These are phyloP conservation scores for Camelina hispida DNA, from an alignment of 345 rosid genomes.

Conservation along the genomic window DNA sequence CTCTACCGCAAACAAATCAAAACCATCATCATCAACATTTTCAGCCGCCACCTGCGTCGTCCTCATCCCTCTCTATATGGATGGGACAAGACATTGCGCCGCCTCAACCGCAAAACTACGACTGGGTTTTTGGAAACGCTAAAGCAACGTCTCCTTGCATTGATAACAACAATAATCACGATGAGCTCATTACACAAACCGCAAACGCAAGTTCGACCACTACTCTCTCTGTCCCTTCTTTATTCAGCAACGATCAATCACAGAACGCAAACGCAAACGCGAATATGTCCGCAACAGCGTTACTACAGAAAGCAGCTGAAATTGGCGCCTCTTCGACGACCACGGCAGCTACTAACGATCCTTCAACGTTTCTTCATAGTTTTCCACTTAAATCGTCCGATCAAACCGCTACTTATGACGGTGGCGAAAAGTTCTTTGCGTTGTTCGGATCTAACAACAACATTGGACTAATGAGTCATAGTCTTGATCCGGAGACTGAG, in stretches of 20 bases:
- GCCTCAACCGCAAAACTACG: slow-evolving; percentile 40
- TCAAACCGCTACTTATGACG: slow-evolving; percentile 45
- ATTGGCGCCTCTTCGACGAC: slow-evolving; percentile 66
- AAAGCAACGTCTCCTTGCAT: slow-evolving; percentile 25
- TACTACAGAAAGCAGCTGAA: slow-evolving; percentile 95
- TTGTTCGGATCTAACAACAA: slow-evolving; percentile 40
- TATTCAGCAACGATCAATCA: slow-evolving; percentile 64
- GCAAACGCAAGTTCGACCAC: slow-evolving; percentile 40
- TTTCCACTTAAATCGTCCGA: slow-evolving; percentile 53
- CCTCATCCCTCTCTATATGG: slow-evolving; percentile 44
- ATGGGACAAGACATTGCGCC: slow-evolving; percentile 40
- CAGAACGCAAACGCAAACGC: slow-evolving; percentile 47
- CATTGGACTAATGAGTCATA: slow-evolving; percentile 27
- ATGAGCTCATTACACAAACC: slow-evolving; percentile 36
- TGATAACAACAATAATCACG: slow-evolving; percentile 12
- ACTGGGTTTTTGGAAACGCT: slow-evolving; percentile 60
- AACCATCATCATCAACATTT: slow-evolving; percentile 24
- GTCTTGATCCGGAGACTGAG: slow-evolving; percentile 41
- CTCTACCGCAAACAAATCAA: slow-evolving; percentile 24
- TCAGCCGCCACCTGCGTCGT: slow-evolving; percentile 14
- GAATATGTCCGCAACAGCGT: slow-evolving; percentile 93
- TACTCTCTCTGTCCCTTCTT: slow-evolving; percentile 70
- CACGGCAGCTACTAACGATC: slow-evolving; percentile 5
- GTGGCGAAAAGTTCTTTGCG: slow-evolving; percentile 59
- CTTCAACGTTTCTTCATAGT: slow-evolving; percentile 57